A percentile compares a stretch with the other conserved stretches of the same genome.
These are phyloP conservation scores for Pseudodiploospora longispora DNA, from an alignment of 2,329 filamentous ascomycete genomes.

Conservation along the genomic window DNA sequence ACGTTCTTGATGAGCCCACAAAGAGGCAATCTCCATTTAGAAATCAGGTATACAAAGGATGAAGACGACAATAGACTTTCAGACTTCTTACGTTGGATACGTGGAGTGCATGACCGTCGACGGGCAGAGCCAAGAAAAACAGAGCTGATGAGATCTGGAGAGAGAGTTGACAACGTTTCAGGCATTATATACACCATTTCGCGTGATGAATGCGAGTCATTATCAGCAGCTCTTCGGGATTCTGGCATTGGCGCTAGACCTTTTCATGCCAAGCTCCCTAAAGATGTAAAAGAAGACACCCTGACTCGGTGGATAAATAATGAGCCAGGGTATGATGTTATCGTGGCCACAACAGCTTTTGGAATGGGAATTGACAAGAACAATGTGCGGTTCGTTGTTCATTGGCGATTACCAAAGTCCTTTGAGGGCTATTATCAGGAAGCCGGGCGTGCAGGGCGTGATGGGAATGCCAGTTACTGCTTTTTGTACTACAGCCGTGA, in stretches of 20 bases:
- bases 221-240: constrained; percentile 56
- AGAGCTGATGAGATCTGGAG: constrained; percentile 46
- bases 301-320: constrained; percentile 65
- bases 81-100: constrained; percentile 71
- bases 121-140: constrained; percentile 47
- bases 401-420: constrained; percentile 89
- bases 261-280: constrained; percentile 62
- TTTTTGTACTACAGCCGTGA: constrained; percentile 88
- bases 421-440: constrained; percentile 97
- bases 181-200: constrained; percentile 77
- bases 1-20: constrained; percentile 78
- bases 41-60: constrained; percentile 75
- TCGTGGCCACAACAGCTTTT: constrained; percentile 92
- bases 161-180: constrained; percentile 56
- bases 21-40: constrained; percentile 81
- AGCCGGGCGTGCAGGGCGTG: constrained; percentile 81
- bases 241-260: constrained; percentile 67
- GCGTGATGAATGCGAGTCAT: constrained; percentile 63
- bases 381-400: constrained; percentile 86
- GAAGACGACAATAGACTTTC: constrained; percentile 63
- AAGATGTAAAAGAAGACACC: constrained; percentile 62
- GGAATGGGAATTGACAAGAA: constrained; percentile 98
- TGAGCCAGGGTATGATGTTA: constrained; percentile 73
- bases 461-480: constrained; percentile 79
- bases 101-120: constrained; percentile 62